phyloP scores from a whole-genome alignment of 177 flowering plant genomes.

The Vitis hybrid region DNA sequence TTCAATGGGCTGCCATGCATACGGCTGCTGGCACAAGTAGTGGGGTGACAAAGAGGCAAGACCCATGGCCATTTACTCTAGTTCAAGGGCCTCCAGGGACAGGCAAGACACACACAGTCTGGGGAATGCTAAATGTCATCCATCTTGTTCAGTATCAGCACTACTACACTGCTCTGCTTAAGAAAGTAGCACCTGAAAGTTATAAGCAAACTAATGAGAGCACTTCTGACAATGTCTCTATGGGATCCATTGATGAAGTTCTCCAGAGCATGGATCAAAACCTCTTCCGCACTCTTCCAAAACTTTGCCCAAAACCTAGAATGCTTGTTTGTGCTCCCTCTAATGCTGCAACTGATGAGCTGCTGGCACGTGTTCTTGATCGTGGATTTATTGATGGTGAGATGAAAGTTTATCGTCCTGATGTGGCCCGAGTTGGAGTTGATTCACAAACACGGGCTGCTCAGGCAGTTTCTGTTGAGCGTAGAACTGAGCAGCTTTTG shows the following conservation, averaged over 20 bases:
- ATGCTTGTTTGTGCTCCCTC: constrained; percentile 99
- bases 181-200: constrained; percentile 94
- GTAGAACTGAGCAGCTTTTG: constrained; percentile 89
- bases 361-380: constrained; percentile 92
- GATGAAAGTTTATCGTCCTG: constrained; percentile 94
- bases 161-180: constrained; percentile 81
- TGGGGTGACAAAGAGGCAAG: constrained; percentile 72
- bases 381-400: constrained; percentile 99
- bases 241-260: constrained; percentile 91
- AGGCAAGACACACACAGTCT: constrained; percentile 96
- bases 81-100: constrained; percentile 99
- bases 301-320: constrained; percentile 91
- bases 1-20: constrained; percentile 99
- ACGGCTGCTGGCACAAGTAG: constrained; percentile 96
- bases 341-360: constrained; percentile 98
- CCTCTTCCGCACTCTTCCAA: constrained; percentile 87
- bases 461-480: constrained; percentile 96
- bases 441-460: constrained; percentile 97
- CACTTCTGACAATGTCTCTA: constrained; percentile 45
- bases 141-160: constrained; percentile 97
- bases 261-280: constrained; percentile 92
- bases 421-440: constrained; percentile 96
- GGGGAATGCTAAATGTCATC: constrained; percentile 99
- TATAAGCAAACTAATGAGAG: constrained; percentile 69
- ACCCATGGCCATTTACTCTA: constrained; percentile 98